These are phyloP conservation scores for Dothistroma pini DNA, from an alignment of 2,329 filamentous ascomycete species.

Conservation along the genomic window DNA sequence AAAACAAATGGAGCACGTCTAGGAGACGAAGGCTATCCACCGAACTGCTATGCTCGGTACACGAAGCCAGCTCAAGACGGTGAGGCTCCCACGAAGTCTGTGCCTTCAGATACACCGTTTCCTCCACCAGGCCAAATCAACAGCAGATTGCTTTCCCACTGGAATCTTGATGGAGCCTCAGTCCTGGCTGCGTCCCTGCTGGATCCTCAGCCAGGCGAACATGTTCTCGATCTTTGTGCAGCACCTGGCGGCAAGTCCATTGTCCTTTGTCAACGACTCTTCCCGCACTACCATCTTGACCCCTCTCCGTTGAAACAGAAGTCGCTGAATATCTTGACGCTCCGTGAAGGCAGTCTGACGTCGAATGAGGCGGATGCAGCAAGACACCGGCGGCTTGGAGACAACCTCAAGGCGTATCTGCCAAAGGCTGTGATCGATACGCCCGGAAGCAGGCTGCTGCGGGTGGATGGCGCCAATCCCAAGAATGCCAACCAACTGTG, in stretches of 20 bases:
- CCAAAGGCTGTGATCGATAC: conserved; percentile 20
- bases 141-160: conserved; percentile 27
- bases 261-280: conserved; percentile 34
- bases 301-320: conserved; percentile 17
- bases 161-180: conserved; percentile 34
- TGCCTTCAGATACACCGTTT: conserved; percentile 18
- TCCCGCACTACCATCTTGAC: conserved; percentile 22
- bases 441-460: conserved; percentile 22
- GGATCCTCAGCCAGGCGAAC: conserved; percentile 35
- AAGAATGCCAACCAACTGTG: conserved; percentile 27
- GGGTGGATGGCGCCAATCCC: conserved; percentile 23
- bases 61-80: conserved; percentile 4
- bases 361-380: conserved; percentile 37
- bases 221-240: conserved; percentile 42
- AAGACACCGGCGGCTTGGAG: conserved; percentile 35
- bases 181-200: conserved; percentile 37
- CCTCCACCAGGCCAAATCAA: conserved; percentile 19
- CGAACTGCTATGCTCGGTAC: conserved; percentile 12
- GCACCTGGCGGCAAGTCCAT: conserved; percentile 39
- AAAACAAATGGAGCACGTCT: not conserved
- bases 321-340: conserved; percentile 7
- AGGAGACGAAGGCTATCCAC: not conserved
- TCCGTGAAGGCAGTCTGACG: conserved; percentile 33
- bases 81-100: not conserved
- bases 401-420: conserved; percentile 26